phyloP scores from a whole-genome alignment of 1,284 basidiomycete species.

The Exsudoporus floridanus region DNA sequence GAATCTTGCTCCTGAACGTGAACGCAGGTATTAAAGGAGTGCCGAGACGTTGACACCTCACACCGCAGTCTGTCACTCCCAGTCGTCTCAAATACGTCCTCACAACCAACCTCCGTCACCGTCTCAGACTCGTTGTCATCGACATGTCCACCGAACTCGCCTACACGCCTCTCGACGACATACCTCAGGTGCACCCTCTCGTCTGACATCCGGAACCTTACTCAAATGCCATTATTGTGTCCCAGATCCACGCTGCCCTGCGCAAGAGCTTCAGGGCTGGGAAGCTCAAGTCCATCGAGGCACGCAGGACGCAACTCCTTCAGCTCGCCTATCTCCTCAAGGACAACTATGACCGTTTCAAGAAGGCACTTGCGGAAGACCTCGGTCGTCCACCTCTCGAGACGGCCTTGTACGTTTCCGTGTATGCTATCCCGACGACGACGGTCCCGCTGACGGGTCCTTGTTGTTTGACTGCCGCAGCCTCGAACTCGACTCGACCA shows the following conservation, averaged over 20 bases:
- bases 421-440: background rate
- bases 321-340: conserved; percentile 65
- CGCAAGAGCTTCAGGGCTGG: conserved; percentile 55
- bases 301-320: conserved; percentile 65
- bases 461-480: conserved; percentile 33
- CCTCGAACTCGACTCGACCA: conserved; percentile 52
- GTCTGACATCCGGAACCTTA: background rate
- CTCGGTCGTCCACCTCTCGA: conserved; percentile 59
- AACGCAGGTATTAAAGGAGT: too few relatives aligned
- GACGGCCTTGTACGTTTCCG: conserved; percentile 49
- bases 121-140: too few relatives aligned
- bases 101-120: background rate
- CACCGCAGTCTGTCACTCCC: too few relatives aligned
- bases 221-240: background rate
- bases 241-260: conserved; percentile 54
- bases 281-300: conserved; percentile 57
- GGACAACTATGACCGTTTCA: conserved; percentile 60
- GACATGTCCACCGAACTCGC: conserved; percentile 23
- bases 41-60: background rate
- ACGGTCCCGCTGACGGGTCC: background rate
- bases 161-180: conserved; percentile 43
- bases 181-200: conserved; percentile 36
- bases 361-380: conserved; percentile 54
- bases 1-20: background rate
- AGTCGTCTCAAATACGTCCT: background rate